Evolutionary conservation across 1,139 yeast genomes (phyloP), one percentile per base, ranked within the genome.

Genomic region (Taphrina wiesneri): DNA sequence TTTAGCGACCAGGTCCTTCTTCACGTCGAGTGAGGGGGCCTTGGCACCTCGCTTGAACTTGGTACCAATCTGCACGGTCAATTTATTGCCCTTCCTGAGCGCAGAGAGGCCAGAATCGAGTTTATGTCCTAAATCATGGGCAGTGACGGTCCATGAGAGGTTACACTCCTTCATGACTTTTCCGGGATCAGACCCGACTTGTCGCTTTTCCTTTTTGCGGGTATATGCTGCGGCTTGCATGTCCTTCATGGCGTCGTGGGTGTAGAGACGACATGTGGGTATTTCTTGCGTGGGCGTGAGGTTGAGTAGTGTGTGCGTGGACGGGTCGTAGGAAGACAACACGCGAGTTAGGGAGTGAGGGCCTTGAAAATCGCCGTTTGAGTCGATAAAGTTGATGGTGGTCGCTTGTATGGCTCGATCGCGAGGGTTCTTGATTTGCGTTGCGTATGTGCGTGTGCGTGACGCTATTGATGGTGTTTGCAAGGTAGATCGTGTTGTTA

Each of bases 251-350:
- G 49, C 64, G 13, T 25, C 64, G 17, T 17, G 41, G 39, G 64
- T 21, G 43, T 49, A 60, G n/a, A 60, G 41, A 5, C 64, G 57
- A 21, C 65, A 62, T n/a, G 65, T 62, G 13, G 65, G 65, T 5
- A 62, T 51, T 15, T 43, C 61, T 26, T 43, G 54, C 23, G 53
- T 15, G 21, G 65, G 65, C 23, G 65, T 62, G 46, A 62, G 41
- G 41, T 62, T 62, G 26, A 62, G 19, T 15, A 62, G 47, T 3
- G 65, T 28, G 54, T 62, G 60, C 25, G 53, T 30, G 3, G 54
- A 11, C 19, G 60, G 19, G 43, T 62, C 65, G 56, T 62, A 62
- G 46, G 53, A 26, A 15, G 53, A 30, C 2, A 53, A 43, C 30
- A 62, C 41, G 26, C 45, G 51, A 2, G 46, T 25, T 23, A 62